These are phyloP conservation scores for Candida andamanensis DNA, from an alignment of 805 yeast genomes.

Conservation along the genomic window DNA sequence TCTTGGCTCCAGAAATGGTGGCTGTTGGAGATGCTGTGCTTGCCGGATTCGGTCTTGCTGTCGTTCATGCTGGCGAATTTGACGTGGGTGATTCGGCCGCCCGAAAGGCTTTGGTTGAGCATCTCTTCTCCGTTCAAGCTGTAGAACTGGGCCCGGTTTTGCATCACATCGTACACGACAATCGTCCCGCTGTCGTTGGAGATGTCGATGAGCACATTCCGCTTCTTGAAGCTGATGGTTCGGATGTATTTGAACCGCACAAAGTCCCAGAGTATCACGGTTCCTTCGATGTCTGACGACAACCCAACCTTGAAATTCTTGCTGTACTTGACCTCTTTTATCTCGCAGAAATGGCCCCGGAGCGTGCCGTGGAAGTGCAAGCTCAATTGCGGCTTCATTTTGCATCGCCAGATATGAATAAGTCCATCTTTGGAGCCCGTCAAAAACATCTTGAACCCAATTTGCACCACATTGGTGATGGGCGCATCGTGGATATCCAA, in stretches of 20 bases:
- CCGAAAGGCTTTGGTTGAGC: conserved; percentile 12
- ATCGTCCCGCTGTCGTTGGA: conserved; percentile 55
- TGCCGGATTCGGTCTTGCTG: conserved; percentile 20
- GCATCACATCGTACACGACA: conserved; percentile 21
- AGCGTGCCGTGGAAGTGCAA: conserved; percentile 42
- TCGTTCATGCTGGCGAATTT: conserved; percentile 28
- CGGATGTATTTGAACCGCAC: conserved; percentile 49
- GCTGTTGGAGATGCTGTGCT: conserved; percentile 14
- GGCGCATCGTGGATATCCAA: conserved; percentile 37
- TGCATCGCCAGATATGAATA: conserved; percentile 53
- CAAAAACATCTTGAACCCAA: conserved; percentile 39
- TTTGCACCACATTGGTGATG: conserved; percentile 36
- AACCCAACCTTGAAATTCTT: conserved; percentile 50
- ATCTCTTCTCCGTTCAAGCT: conserved; percentile 53
- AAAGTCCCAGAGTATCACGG: conserved; percentile 61
- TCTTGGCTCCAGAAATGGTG: conserved; percentile 38
- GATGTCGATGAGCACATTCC: conserved; percentile 34
- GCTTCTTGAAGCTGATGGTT: conserved; percentile 10
- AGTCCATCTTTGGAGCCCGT: conserved; percentile 56
- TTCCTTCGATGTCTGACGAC: conserved; percentile 52
- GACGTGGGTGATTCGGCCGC: conserved; percentile 17
- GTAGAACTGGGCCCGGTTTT: conserved; percentile 30
- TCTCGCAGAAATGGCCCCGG: conserved; percentile 52
- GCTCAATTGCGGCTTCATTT: conserved; percentile 19
- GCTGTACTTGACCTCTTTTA: conserved; percentile 45